Evolutionary conservation across 352 stramenopile species (phyloP), one percentile per base, ranked within the genome.

Genomic region (Thalassiosira pacifica): DNA sequence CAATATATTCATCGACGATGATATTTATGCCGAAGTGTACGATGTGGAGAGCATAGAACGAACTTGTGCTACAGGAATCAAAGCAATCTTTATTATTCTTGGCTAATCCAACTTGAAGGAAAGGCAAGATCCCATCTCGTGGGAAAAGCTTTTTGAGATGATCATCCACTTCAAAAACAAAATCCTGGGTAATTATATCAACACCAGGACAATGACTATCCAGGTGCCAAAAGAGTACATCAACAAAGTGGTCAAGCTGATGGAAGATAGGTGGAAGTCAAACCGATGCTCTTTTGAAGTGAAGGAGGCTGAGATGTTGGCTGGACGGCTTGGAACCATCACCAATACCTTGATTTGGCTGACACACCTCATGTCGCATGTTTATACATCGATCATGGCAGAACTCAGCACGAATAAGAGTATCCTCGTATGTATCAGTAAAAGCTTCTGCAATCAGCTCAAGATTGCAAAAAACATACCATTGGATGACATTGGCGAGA

Each of bases 21-120:
- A 75, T 27, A 22, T 83, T 9, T 81, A 78, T 16, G 60, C 61
- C 19, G 64, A 88, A 11, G 48, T 88, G 11, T 81, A 73, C 55
- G 40, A 81, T 27, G 22, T 29, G 0, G n/a, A 52, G 0, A 27
- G 81, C 5, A 64, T 89, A 22, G n/a, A 79, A 40, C 72, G 65
- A 60, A 34, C 37, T 0, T 31, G 77, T 19, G 83, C 77, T 2
- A 67, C 76, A 0, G 63, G 48, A 2, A 83, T 89, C 29, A 77
- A 89, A 76, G 66, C 76, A 11, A 71, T 89, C 4, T 86, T 86
- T 31, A 71, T 77, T 24, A 8, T 85, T 0, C 48, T 83, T 5
- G 83, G 76, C 2, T 19, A 86, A 16, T 73, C 71, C 0, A 48
- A 67, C 16, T 6, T 86, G 1, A 5, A 8, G 0, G 0, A 18